phyloP scores from a whole-genome alignment of 176 grass and related monocot species.

The Puccinellia tenuiflora region DNA sequence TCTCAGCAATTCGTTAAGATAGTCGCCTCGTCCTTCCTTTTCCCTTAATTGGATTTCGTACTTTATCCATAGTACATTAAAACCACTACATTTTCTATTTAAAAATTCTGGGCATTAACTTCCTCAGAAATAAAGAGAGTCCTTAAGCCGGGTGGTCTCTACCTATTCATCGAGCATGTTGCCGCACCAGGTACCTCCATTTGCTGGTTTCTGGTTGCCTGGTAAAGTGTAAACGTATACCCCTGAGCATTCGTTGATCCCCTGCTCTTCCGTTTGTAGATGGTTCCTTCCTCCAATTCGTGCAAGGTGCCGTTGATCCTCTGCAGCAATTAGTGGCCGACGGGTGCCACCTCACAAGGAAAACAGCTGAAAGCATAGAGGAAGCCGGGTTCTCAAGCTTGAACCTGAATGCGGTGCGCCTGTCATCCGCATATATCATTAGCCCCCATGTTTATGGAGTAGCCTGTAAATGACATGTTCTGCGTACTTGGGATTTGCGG shows the following conservation, averaged over 20 bases:
- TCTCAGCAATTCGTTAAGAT: neutral
- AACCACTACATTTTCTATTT: neutral
- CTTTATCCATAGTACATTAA: neutral
- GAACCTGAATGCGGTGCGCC: slow-evolving; percentile 29
- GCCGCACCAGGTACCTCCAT: slow-evolving; percentile 51
- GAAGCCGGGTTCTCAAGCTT: slow-evolving; percentile 54
- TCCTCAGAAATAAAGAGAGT: slow-evolving; percentile 74
- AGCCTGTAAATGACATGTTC: slow-evolving; percentile 56
- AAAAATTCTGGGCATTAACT: neutral
- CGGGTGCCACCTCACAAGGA: slow-evolving; percentile 75
- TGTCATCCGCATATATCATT: slow-evolving; percentile 45
- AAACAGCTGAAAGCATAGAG: slow-evolving; percentile 55
- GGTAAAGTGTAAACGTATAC: too few species aligned
- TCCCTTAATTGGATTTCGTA: neutral
- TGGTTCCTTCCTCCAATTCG: slow-evolving; percentile 55
- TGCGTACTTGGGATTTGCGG: neutral
- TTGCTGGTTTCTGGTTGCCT: too few species aligned
- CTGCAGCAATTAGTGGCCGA: slow-evolving; percentile 61
- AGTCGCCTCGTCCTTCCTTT: neutral
- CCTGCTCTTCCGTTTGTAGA: slow-evolving; percentile 17
- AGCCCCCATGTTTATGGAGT: slow-evolving; percentile 80
- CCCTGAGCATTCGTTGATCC: neutral
- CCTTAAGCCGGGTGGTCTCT: slow-evolving; percentile 69
- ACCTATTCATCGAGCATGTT: slow-evolving; percentile 86
- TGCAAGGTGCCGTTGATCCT: slow-evolving; percentile 65